Percentiles rank a stretch among this genome's conserved stretches.
Evolutionary conservation across 2,329 filamentous ascomycete genomes (phyloP).

Genomic region (Colletotrichum sp.): DNA sequence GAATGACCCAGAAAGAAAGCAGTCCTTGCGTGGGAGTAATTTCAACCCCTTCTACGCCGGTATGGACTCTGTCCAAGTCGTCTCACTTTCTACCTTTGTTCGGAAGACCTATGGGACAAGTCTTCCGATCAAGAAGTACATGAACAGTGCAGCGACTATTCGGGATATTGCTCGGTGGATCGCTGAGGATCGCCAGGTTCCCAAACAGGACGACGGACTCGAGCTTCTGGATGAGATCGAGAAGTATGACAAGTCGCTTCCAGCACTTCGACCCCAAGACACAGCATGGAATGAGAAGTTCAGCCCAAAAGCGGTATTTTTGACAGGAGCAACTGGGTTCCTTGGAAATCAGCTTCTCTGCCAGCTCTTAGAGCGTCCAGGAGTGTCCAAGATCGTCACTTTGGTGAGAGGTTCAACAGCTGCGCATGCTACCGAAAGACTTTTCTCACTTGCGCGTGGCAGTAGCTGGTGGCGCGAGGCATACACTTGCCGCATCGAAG

Average conservation of each 20-base stretch:
- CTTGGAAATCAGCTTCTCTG: conserved; percentile 19
- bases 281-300: not conserved
- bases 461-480: conserved; percentile 23
- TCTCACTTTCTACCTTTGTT: conserved; percentile 1
- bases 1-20: not conserved
- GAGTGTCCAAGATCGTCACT: not conserved
- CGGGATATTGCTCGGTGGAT: conserved; percentile 1
- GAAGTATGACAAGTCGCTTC: not conserved
- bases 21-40: not conserved
- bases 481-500: not conserved
- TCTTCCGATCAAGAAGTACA: conserved; percentile 2
- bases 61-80: conserved; percentile 17
- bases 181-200: not conserved
- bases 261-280: not conserved
- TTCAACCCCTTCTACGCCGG: conserved; percentile 14
- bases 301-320: not conserved
- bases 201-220: not conserved
- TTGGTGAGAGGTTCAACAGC: conserved; percentile 14
- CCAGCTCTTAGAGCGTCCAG: not conserved
- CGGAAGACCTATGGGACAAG: not conserved
- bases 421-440: conserved; percentile 11
- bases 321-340: conserved; percentile 22
- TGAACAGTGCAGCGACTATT: conserved; percentile 5
- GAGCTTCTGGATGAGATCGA: conserved; percentile 2
- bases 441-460: conserved; percentile 7